Percentiles rank a stretch among this genome's conserved stretches.
Conservation (phyloP, 164 flowering plant genomes). For the Stephania yunnanensis region DNA sequence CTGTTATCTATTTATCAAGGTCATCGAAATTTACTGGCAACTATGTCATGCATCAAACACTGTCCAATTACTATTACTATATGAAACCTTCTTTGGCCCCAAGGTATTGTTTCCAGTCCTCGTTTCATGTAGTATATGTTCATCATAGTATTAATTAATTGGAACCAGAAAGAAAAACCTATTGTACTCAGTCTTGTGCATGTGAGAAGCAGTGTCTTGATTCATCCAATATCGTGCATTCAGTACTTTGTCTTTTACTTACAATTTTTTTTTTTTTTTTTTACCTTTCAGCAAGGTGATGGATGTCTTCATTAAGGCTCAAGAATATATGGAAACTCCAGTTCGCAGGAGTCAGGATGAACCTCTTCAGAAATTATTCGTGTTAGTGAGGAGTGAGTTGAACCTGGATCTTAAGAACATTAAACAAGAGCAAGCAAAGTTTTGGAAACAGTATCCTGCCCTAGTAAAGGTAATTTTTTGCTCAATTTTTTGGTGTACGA, state of each 20-base stretch:
- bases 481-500: not conserved
- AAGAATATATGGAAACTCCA: slow-evolving; percentile 92
- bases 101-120: slow-evolving; percentile 41
- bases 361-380: slow-evolving; percentile 84
- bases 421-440: slow-evolving; percentile 91
- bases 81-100: slow-evolving; percentile 99
- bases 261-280: slow-evolving; percentile 3
- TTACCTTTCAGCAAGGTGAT: slow-evolving; percentile 75
- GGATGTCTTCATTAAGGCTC: slow-evolving; percentile 94
- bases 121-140: no score
- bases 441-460: slow-evolving; percentile 95
- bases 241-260: no score
- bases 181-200: no score
- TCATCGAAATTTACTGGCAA: slow-evolving; percentile 91
- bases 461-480: slow-evolving; percentile 58
- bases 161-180: no score
- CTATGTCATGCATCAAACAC: slow-evolving; percentile 89
- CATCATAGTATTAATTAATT: no score
- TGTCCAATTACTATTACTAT: slow-evolving; percentile 63
- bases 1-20: slow-evolving; percentile 83
- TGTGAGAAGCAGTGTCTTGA: not conserved
- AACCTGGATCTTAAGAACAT: slow-evolving; percentile 87
- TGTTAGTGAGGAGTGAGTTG: slow-evolving; percentile 84
- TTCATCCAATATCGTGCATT: no score
- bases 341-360: slow-evolving; percentile 85